phyloP scores from a whole-genome alignment of 306 rosid genomes.

The Prunus davidiana region DNA sequence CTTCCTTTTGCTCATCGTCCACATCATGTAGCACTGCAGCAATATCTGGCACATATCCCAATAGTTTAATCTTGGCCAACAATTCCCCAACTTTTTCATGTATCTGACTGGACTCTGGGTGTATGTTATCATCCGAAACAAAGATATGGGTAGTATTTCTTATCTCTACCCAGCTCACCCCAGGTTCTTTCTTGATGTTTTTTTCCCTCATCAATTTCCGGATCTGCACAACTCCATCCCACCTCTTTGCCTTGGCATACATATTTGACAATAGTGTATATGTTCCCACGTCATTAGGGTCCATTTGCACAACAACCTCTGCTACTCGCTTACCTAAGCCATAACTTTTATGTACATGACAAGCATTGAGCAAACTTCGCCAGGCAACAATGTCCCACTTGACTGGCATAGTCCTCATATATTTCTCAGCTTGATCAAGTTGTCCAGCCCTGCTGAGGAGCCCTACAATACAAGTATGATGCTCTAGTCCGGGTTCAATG shows the following conservation, averaged over 20 bases:
- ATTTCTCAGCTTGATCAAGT: conserved; percentile 36
- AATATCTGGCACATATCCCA: conserved; percentile 38
- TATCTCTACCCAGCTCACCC: conserved; percentile 46
- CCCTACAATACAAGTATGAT: conserved; percentile 37
- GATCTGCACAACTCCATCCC: conserved; percentile 43
- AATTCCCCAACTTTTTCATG: conserved; percentile 30
- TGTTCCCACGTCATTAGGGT: conserved; percentile 39
- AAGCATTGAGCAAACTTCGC: conserved; percentile 40
- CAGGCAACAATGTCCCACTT: conserved; percentile 41
- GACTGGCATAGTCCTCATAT: conserved; percentile 25
- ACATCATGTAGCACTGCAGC: conserved; percentile 32
- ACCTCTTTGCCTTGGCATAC: conserved; percentile 39
- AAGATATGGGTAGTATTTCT: conserved; percentile 33
- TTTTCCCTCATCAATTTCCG: conserved; percentile 38
- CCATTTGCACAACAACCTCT: conserved; percentile 27
- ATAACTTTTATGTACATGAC: conserved; percentile 30
- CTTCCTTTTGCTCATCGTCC: conserved; percentile 43
- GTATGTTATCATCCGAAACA: conserved; percentile 33
- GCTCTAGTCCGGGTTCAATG: conserved; percentile 37
- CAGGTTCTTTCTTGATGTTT: conserved; percentile 43
- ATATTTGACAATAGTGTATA: conserved; percentile 36
- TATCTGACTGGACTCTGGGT: conserved; percentile 33
- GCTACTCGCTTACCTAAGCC: conserved; percentile 31
- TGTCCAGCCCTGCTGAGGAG: conserved; percentile 38
- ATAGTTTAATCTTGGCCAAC: conserved; percentile 30